These are phyloP conservation scores for Phytopythium aichiense DNA, from an alignment of 352 stramenopile species.

Conservation along the genomic window DNA sequence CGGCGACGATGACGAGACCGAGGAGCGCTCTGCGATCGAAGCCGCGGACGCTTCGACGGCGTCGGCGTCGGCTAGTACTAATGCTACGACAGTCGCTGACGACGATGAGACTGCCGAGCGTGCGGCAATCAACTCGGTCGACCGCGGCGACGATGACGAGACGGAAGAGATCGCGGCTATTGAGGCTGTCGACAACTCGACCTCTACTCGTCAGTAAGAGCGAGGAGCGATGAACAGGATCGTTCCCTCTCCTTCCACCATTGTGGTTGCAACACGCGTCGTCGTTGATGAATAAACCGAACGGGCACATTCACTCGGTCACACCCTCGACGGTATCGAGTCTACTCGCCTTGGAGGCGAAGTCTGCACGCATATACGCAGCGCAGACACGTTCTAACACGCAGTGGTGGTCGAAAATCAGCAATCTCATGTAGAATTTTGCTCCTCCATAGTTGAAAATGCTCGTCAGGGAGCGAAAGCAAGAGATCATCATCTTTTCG, in stretches of 20 bases:
- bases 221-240: neutral
- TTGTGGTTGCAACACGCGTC: neutral
- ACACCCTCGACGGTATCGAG: neutral
- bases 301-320: neutral
- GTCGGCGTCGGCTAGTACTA: neutral
- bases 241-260: neutral
- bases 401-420: constrained; percentile 25
- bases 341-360: neutral
- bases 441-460: constrained; percentile 30
- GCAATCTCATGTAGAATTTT: constrained; percentile 51
- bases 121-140: neutral
- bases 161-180: constrained; percentile 3
- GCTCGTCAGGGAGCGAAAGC: constrained; percentile 34
- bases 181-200: neutral
- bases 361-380: neutral
- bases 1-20: constrained; percentile 3
- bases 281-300: neutral
- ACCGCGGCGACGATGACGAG: constrained; percentile 2
- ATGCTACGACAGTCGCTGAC: neutral
- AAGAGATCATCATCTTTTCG: constrained; percentile 32
- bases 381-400: neutral
- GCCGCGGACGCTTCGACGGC: neutral
- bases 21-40: constrained; percentile 4
- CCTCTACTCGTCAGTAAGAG: neutral
- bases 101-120: constrained; percentile 5